These are phyloP conservation scores for Salix viminalis DNA, from an alignment of 345 rosid species.

Conservation along the genomic window DNA sequence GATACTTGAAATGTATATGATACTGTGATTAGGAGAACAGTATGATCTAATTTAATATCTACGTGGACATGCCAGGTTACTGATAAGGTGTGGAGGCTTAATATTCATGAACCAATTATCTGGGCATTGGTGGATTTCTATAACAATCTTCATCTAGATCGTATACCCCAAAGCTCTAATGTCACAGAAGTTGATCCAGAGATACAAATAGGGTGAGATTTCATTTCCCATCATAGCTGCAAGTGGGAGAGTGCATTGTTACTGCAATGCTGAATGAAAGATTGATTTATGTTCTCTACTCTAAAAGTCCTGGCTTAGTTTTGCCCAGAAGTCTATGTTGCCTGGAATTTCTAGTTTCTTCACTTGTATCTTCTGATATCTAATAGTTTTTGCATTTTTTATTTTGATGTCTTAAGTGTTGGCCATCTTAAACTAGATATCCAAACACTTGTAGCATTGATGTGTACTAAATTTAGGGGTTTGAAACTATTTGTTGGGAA, in stretches of 20 bases:
- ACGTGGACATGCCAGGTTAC: slow-evolving; percentile 50
- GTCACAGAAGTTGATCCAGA: slow-evolving; percentile 91
- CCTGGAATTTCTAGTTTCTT: neutral
- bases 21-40: slow-evolving; percentile 4
- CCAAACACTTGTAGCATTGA: neutral
- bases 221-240: neutral
- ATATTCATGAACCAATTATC: slow-evolving; percentile 93
- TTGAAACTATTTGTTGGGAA: neutral
- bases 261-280: neutral
- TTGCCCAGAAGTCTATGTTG: neutral
- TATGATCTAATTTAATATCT: slow-evolving; percentile 2
- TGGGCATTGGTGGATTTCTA: slow-evolving; percentile 86
- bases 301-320: neutral
- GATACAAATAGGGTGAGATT: slow-evolving; percentile 75
- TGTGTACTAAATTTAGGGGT: neutral
- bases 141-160: slow-evolving; percentile 74
- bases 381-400: neutral
- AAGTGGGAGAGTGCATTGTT: neutral
- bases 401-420: neutral
- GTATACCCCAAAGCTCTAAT: slow-evolving; percentile 63
- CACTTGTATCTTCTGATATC: neutral
- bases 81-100: slow-evolving; percentile 78
- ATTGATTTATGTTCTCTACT: neutral
- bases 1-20: slow-evolving; percentile 6
- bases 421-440: neutral